Base-by-base conservation (phyloP, 305 asterid genomes). In the Galium porrigens region DNA sequence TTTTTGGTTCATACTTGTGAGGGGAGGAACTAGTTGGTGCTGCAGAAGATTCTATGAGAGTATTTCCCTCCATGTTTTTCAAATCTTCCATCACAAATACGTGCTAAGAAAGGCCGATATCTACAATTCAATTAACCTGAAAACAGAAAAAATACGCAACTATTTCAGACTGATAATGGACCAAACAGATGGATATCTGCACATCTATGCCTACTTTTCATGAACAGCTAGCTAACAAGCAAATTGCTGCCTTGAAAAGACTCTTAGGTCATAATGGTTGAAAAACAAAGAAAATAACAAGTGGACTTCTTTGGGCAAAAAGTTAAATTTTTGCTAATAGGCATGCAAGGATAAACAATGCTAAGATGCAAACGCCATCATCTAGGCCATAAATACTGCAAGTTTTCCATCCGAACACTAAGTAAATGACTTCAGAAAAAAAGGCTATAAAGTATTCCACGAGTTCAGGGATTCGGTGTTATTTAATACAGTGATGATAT, bases 61-160 rank as follows among this genome's bases (percentile, higher is more conserved):
- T 78, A 61, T 70, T 73, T 70, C 64, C 84, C 56, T 77, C 74
- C 58, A 64, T 69, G 51, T 22, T 68, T 70, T 79, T 75, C 68
- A 68, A 81, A 66, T 67, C 84, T 75, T 75, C 94, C 94, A 88
- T 88, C 71, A 71, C 70, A 68, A 78, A 33, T 63, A 62, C 44
- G 68, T 72, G 69, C 74, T 64, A 73, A 12, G 62, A 61, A 66
- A 62, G 77, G 64, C 30, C 34, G 69, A 70, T 59, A 73, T 76
- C 74, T 74, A 77, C 46, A 79, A 69, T 62, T 41, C 53, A 73
- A 63, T 36, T 6, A 39, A 27, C 53, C 15, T 56, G 29, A 68
- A 65, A 51, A 29, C 15, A 46, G 20, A 14, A 34, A 36, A 33
- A 64, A 32, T 11, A 8, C 14, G 7, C 4, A 9, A 20, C 0